These are phyloP conservation scores for Multifurca ochricompacta DNA, from an alignment of 768 basidiomycete species.

Conservation along the genomic window DNA sequence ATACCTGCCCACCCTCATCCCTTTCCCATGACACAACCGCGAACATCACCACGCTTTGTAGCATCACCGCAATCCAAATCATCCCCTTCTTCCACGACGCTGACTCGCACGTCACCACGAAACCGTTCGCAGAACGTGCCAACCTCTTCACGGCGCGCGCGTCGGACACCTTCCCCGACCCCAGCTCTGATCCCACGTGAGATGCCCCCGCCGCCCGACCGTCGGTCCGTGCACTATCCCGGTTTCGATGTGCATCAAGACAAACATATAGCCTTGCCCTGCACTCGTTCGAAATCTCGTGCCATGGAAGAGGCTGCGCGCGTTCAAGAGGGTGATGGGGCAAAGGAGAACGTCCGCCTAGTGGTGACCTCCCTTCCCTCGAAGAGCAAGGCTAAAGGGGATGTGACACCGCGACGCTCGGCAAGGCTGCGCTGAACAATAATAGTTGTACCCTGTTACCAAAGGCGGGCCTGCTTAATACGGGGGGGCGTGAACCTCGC, in stretches of 20 bases:
- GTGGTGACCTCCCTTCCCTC: not conserved
- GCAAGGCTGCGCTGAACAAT: conserved; percentile 11
- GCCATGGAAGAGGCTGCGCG: conserved; percentile 3
- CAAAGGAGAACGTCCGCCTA: conserved; percentile 21
- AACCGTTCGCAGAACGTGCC: conserved; percentile 5
- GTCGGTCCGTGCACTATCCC: conserved; percentile 19
- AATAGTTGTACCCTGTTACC: not conserved
- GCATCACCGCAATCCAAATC: not conserved
- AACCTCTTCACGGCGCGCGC: not conserved
- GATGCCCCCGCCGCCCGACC: conserved; percentile 12
- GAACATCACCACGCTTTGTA: conserved; percentile 4
- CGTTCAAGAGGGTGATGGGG: conserved; percentile 5
- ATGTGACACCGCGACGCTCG: conserved; percentile 11
- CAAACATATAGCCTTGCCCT: conserved; percentile 16
- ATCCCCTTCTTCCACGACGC: not conserved
- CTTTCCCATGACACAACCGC: too few relatives aligned
- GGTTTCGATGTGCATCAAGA: conserved; percentile 21
- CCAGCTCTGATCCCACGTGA: conserved; percentile 13
- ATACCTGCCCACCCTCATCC: not conserved
- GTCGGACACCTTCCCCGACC: not conserved
- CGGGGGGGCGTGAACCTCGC: not conserved
- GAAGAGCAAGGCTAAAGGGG: conserved; percentile 2
- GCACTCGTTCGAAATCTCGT: conserved; percentile 8
- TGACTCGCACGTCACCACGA: conserved; percentile 17
- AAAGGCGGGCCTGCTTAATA: not conserved